Evolutionary conservation across 1,284 basidiomycete species (phyloP), one percentile per base, ranked within the genome.

Genomic region (Cutaneotrichosporon arboriforme): DNA sequence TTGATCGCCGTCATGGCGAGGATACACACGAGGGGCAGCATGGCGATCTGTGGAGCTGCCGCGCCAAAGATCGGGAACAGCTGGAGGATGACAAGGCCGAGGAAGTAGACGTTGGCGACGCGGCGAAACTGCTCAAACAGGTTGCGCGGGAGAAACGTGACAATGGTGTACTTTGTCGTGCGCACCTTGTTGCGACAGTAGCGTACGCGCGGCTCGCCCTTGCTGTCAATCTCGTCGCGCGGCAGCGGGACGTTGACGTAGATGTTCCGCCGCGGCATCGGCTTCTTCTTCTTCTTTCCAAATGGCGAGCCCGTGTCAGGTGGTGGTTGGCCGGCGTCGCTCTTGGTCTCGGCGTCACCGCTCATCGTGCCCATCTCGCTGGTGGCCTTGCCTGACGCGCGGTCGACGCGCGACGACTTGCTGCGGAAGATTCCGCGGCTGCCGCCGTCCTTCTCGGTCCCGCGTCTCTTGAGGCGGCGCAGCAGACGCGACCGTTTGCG

Each of bases 131-230:
- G 91, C 74, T 93, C 89, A 59, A 84, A 87, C 59, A 94, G 75
- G 70, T 94, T 94, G 80, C 89, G 91, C n/a, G 93, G 93, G 43
- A 97, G 67, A 72, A 97, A 97, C 4, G 91, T 90, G 60, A 94
- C 51, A 55, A 90, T 70, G 31, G 92, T 96, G 76, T 97, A 97
- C 75, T 96, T 94, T 62, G 86, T 88, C 41, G 93, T 97, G 66
- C 88, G 81, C 55, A 97, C 91, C 81, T 97, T 97, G 75, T 97
- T 97, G 63, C 93, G 80, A 33, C 83, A 83, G 76, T 93, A 97
- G 23, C 81, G 81, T 35, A 78, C 82, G 43, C 81, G 74, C 1
- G 91, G 91, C 59, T 97, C 88, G 31, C 90, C 88, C 49, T 83
- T 72, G 8, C 41, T 22, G 33, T 55, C 53, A 15, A 69, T 26